phyloP scores from a whole-genome alignment of 371 early-diverging fungal genomes.

The Mortierella sp. region DNA sequence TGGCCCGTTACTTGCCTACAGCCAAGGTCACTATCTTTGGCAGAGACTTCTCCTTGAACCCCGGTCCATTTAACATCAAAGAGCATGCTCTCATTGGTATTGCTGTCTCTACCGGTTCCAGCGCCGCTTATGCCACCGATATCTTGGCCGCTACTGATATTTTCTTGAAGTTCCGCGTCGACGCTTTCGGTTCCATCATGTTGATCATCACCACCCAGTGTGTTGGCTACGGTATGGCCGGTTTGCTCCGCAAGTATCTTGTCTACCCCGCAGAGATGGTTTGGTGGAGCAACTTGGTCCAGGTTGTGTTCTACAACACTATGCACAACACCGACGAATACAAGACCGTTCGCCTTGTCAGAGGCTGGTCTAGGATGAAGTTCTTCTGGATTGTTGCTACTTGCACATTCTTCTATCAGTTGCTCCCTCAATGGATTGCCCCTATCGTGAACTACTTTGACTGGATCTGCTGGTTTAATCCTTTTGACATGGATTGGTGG shows the following conservation, averaged over 20 bases:
- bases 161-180: slow-evolving; percentile 63
- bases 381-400: slow-evolving; percentile 60
- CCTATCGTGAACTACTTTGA: slow-evolving; percentile 70
- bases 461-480: slow-evolving; percentile 72
- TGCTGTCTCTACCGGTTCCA: slow-evolving; percentile 48
- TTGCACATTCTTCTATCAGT: slow-evolving; percentile 64
- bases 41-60: slow-evolving; percentile 52
- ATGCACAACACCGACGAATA: slow-evolving; percentile 52
- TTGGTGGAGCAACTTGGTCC: slow-evolving; percentile 51
- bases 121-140: slow-evolving; percentile 58
- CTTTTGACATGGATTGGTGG: slow-evolving; percentile 45
- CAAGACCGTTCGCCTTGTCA: slow-evolving; percentile 20
- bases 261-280: slow-evolving; percentile 58
- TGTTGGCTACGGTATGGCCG: slow-evolving; percentile 62
- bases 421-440: slow-evolving; percentile 67
- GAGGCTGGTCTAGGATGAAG: slow-evolving; percentile 50
- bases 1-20: slow-evolving; percentile 45
- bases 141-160: slow-evolving; percentile 69
- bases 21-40: slow-evolving; percentile 30
- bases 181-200: slow-evolving; percentile 62
- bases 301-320: slow-evolving; percentile 52
- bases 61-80: slow-evolving; percentile 67
- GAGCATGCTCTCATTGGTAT: slow-evolving; percentile 65
- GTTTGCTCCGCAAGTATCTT: slow-evolving; percentile 56
- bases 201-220: slow-evolving; percentile 64